phyloP scores from a whole-genome alignment of 1,284 basidiomycete genomes.

The Cryptococcus jaspeensis region DNA sequence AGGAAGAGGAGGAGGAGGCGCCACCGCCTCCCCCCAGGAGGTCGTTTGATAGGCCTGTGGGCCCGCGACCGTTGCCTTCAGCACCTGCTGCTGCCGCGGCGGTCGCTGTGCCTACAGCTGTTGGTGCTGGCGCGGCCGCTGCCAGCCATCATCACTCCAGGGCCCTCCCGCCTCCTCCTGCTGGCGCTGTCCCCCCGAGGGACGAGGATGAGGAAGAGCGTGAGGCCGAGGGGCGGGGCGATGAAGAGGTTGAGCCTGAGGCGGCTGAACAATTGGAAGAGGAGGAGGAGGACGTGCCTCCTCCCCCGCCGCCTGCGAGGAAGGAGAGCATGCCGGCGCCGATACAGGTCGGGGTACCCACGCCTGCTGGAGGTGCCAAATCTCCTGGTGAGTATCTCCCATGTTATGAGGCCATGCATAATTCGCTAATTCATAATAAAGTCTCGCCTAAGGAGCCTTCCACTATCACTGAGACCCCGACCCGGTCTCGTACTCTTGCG shows the following conservation, averaged over 20 bases:
- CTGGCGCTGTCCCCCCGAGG: slow-evolving; percentile 23
- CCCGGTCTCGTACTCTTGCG: slow-evolving; percentile 8
- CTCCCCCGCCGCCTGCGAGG: slow-evolving; percentile 16
- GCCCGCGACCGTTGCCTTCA: slow-evolving; percentile 27
- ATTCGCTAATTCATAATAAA: neutral
- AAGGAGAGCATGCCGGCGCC: slow-evolving; percentile 14
- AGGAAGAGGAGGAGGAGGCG: slow-evolving; percentile 17
- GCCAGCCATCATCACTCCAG: slow-evolving; percentile 2
- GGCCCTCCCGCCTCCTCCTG: slow-evolving; percentile 21
- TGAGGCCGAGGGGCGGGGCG: slow-evolving; percentile 17
- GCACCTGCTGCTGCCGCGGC: slow-evolving; percentile 8
- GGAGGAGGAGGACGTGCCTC: slow-evolving; percentile 19
- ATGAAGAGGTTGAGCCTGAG: slow-evolving; percentile 12
- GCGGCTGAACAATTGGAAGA: slow-evolving; percentile 9
- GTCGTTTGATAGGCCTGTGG: slow-evolving; percentile 18
- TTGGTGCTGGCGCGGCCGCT: neutral
- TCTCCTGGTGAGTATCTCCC: slow-evolving; percentile 23
- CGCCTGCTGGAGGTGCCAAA: neutral
- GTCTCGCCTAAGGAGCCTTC: slow-evolving; percentile 5
- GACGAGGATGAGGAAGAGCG: slow-evolving; percentile 33
- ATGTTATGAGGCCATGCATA: neutral
- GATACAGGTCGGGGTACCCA: slow-evolving; percentile 15
- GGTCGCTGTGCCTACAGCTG: neutral
- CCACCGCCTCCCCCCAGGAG: slow-evolving; percentile 20
- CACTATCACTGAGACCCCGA: slow-evolving; percentile 6